Conservation (phyloP, 2,329 filamentous ascomycete genomes). For the Botrytis tulipae region DNA sequence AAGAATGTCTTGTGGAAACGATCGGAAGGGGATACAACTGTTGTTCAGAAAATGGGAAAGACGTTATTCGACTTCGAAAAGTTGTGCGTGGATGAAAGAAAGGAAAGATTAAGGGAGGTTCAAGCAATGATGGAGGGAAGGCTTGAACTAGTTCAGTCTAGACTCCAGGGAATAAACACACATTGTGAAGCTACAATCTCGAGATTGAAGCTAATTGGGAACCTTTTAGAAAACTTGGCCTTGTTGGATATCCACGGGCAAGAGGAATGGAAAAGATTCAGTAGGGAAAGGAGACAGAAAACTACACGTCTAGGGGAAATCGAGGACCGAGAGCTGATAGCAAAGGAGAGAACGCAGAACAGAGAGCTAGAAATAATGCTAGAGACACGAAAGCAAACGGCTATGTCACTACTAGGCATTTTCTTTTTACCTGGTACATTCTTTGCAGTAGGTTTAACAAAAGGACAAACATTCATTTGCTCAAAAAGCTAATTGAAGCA, state of each 20-base stretch:
- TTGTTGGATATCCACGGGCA: conserved; percentile 17
- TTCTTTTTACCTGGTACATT: conserved; percentile 21
- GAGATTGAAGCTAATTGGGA: conserved; percentile 15
- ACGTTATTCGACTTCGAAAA: rapidly evolving
- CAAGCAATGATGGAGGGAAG: background rate
- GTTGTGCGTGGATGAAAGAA: background rate
- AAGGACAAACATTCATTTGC: rapidly evolving
- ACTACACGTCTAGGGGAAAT: too few relatives aligned
- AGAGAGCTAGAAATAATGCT: conserved; percentile 10
- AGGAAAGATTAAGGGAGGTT: background rate
- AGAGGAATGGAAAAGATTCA: too few relatives aligned
- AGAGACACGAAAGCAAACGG: conserved; percentile 18
- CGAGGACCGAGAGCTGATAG: too few relatives aligned
- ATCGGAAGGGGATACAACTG: background rate
- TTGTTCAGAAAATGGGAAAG: background rate
- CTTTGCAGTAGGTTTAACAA: background rate
- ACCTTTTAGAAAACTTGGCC: conserved; percentile 15
- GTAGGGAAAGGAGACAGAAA: too few relatives aligned
- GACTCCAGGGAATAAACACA: background rate
- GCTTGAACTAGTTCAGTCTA: background rate
- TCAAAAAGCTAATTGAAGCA: background rate
- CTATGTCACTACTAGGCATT: conserved; percentile 18
- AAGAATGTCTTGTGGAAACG: background rate
- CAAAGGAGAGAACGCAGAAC: too few relatives aligned
- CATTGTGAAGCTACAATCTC: conserved; percentile 19